Percentiles rank a stretch among this genome's conserved stretches.
Conservation (phyloP, 257 asterid species). For the Solanum chmielewskii region DNA sequence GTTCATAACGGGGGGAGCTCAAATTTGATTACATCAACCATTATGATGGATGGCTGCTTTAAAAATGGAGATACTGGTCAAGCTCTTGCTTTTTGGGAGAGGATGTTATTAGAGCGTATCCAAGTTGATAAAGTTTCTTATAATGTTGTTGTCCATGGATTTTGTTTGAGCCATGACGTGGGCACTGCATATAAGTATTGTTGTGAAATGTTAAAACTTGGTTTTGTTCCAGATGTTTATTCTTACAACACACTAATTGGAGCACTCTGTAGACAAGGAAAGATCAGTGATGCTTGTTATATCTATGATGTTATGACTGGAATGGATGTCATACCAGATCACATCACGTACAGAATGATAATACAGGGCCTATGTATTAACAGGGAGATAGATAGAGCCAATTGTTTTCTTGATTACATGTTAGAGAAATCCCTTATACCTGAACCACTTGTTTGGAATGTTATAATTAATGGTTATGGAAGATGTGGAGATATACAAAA, state of each 20-base stretch:
- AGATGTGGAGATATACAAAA: constrained; percentile 37
- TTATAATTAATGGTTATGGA: constrained; percentile 55
- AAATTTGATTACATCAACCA: constrained; percentile 52
- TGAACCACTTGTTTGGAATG: constrained; percentile 64
- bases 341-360: constrained; percentile 55
- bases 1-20: constrained; percentile 14
- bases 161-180: constrained; percentile 39
- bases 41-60: constrained; percentile 67
- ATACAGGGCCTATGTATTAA: constrained; percentile 55
- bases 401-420: constrained; percentile 41
- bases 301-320: constrained; percentile 49
- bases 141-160: constrained; percentile 63
- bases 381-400: constrained; percentile 45
- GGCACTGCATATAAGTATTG: constrained; percentile 28
- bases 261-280: constrained; percentile 57
- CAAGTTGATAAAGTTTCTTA: constrained; percentile 56
- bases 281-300: constrained; percentile 60
- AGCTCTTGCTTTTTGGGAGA: constrained; percentile 52
- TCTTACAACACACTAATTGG: constrained; percentile 65
- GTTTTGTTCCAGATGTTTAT: constrained; percentile 50
- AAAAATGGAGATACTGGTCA: constrained; percentile 45
- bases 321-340: constrained; percentile 66
- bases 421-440: constrained; percentile 40
- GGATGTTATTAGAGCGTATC: constrained; percentile 19
- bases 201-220: constrained; percentile 56